Base-by-base conservation (phyloP, 2,329 filamentous ascomycete genomes). In the Leptographium procerum region DNA sequence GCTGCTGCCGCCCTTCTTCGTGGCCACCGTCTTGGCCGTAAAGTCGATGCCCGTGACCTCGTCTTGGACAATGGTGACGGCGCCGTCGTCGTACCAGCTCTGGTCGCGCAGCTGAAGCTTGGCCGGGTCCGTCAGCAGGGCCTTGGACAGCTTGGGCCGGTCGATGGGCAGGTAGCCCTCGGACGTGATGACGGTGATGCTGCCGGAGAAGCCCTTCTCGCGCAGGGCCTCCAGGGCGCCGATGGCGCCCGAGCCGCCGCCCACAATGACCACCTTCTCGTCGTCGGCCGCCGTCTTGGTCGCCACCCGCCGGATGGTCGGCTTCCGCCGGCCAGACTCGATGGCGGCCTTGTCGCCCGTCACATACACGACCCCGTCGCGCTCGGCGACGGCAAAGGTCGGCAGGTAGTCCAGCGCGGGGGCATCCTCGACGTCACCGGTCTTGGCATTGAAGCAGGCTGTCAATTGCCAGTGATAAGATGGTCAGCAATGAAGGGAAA, bases 131-230 rank as follows among this genome's bases (percentile, higher is more conserved):
- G 88, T 83, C 62, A 96, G 81, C 14, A 99, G 78, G 0, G 92
- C 90, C 73, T 99, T 99, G 68, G 91, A 96, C 48, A 99, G 80
- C 77, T 97, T 97, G 13, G 94, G 90, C 24, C 94, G 84, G 74
- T 99, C 94, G 66, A 97, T 91, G 34, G 91, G 91, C 36, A 87
- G 80, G 69, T 94, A 87, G 26, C 88, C 87, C 71, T 99, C 94
- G 63, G 82, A 85, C 14, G 88, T 86, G 66, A 99, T 85, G 66
- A 96, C 77, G 0, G 91, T 95, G 64, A 99, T 85, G 58, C 81
- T 76, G 16, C 91, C 92, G 6, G 78, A 79, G 75, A 86, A 97
- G 33, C 91, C 91, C 62, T 86, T 84, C 63, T 88, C 87, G 50
- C 92, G 86, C 19, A 99, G 81, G 14, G 84, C 87, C 69, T 97